Evolutionary conservation across 257 asterid genomes (phyloP), one percentile per base, ranked within the genome.

Genomic region (Solanum medicagineum): DNA sequence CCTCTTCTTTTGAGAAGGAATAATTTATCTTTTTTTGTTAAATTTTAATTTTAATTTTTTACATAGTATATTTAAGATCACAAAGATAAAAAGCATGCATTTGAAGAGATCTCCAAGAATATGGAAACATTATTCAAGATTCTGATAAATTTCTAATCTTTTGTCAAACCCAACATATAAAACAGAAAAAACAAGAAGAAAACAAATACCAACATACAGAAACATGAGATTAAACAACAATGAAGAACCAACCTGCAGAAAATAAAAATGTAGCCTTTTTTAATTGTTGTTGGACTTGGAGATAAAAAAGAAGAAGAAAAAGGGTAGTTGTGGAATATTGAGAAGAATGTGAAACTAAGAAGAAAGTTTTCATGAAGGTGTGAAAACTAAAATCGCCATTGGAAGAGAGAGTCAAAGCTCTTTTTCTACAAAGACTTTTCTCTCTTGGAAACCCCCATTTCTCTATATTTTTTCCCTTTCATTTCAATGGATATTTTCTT

Each of bases 321-420:
- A 8, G 59, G 49, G 14, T 54, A 83, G 79, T 24, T 57, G 17
- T 53, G 74, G 56, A 7, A 81, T 22, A 8, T 7, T 20, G 22
- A 81, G 47, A 49, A 14, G 82, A 83, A 84, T 69, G 69, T 69
- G 70, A 84, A 84, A 53, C 24, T 51, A 69, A 69, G 83, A 77
- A 51, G 22, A 51, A 51, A 10, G 4, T 51, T 17, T 26, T 69
- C 57, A 68, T 68, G 81, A 84, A 65, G 36, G 83, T 77, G 65
- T 77, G 83, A 53, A 83, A 66, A 83, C 65, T 60, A 86, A 87
- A 89, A 68, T 86, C 55, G 85, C 85, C 91, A 75, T 62, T 84
- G 90, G 44, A 89, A 84, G 88, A 88, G 89, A 89, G 89, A 87
- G 90, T 86, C 87, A 89, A 87, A 89, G 91, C 89, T 87, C 91